Evolutionary conservation across 192 early-diverging fungal species (phyloP).

Genomic region (Backusella macrospora): DNA sequence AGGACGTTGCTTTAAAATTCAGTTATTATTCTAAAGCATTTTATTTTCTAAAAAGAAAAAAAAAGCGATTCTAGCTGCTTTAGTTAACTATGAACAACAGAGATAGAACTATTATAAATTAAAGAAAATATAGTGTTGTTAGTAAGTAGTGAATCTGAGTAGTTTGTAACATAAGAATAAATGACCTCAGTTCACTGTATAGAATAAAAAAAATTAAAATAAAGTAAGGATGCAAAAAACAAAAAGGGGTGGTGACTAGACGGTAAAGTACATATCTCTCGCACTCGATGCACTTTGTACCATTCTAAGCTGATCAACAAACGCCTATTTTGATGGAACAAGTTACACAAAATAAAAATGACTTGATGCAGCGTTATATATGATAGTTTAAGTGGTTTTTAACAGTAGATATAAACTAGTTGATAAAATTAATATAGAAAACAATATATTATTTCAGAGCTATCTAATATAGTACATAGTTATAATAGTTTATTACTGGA

Average conservation of each 20-base stretch:
- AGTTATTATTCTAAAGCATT: background rate
- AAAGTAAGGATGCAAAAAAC: background rate
- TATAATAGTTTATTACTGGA: slow-evolving; percentile 8
- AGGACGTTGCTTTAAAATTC: background rate
- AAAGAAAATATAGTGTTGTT: slow-evolving; percentile 3
- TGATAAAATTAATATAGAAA: background rate
- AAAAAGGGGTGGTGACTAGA: background rate
- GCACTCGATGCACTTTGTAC: background rate
- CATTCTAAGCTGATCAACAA: slow-evolving; percentile 6
- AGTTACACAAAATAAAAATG: background rate
- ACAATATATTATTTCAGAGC: background rate
- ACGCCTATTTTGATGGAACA: background rate
- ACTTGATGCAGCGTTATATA: background rate
- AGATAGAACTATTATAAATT: background rate
- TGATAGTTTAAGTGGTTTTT: background rate
- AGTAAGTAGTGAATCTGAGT: background rate
- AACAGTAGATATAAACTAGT: background rate
- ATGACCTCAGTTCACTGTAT: background rate
- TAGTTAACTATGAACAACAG: background rate
- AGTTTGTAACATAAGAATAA: background rate
- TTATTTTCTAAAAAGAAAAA: slow-evolving; percentile 1
- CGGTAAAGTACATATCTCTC: background rate
- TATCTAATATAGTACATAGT: background rate
- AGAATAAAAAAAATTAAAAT: background rate
- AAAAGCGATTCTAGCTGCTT: slow-evolving; percentile 6